phyloP scores from a whole-genome alignment of 495 filamentous ascomycete genomes.

The Penicillium flavigenum region DNA sequence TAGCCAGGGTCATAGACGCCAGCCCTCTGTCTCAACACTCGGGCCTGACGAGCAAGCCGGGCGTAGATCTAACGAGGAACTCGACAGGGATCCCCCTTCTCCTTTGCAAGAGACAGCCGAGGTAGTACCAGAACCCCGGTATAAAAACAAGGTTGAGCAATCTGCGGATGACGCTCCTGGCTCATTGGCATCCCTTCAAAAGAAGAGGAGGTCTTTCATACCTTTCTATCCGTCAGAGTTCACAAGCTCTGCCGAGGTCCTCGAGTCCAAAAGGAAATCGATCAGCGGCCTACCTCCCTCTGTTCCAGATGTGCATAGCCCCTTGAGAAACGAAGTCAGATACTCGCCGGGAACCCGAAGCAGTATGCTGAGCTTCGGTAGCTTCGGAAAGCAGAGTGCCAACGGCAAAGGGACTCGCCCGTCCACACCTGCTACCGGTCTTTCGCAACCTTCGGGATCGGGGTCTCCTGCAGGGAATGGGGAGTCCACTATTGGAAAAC shows the following conservation, averaged over 20 bases:
- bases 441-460: conserved; percentile 15
- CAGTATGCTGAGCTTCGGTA: conserved; percentile 32
- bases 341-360: conserved; percentile 28
- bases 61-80: neutral
- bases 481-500: conserved; percentile 31
- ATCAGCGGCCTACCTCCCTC: conserved; percentile 26
- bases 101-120: neutral
- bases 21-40: conserved; percentile 28
- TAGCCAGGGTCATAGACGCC: conserved; percentile 7
- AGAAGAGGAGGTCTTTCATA: neutral
- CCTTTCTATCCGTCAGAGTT: conserved; percentile 2
- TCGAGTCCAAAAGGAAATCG: conserved; percentile 26
- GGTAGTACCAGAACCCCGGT: neutral
- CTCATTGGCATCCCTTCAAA: conserved; percentile 11
- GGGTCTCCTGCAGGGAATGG: conserved; percentile 12
- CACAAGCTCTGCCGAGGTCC: conserved; percentile 20
- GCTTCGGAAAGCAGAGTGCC: conserved; percentile 23
- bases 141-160: neutral
- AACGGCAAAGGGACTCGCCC: conserved; percentile 28
- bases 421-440: conserved; percentile 26
- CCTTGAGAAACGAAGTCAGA: conserved; percentile 31
- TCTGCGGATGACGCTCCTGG: conserved; percentile 4
- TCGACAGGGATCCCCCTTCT: conserved; percentile 6
- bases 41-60: conserved; percentile 12
- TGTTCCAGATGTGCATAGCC: conserved; percentile 26